Base-by-base conservation (phyloP, 2,329 filamentous ascomycete genomes). In the Clarireedia homoeocarpa region DNA sequence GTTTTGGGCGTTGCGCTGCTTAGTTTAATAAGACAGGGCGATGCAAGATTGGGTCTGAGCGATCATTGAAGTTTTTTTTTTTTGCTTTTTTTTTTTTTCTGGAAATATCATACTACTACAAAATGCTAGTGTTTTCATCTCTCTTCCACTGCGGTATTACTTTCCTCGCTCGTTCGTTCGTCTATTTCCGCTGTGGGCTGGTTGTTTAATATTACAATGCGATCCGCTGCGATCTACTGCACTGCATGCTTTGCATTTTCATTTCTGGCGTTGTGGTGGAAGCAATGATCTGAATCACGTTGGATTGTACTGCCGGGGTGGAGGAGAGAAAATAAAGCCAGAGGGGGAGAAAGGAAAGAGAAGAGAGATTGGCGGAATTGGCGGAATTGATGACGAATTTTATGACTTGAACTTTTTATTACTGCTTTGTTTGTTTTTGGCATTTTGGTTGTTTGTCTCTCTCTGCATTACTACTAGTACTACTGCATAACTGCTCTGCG, bases 361-460 rank as follows among this genome's bases (percentile, higher is more conserved):
- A 23, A 5, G 20, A 44, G 40, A 23, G 5, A 44, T 9, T 3
- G 14, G 40, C 7, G 14, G 27, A 6, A 24, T n/a, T 7, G 20
- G 44, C 26, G 48, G 34, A 24, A 54, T 54, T 17, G 42, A 53
- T 47, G 45, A 53, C 30, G 42, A 48, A 53, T 47, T 53, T 53
- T 47, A 53, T 47, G 51, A 52, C 26, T 53, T 53, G 6, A 9
- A 30, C 27, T 30, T 30, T 30, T 30, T 30, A 9, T 2, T 30
- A 9, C 27, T 10, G 7, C 7, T 10, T 9, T 30, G 27, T 30
- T 30, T 30, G 7, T 10, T 30, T 30, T 30, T 30, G 27, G 10
- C 7, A 3, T 30, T 30, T 30, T 30, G 27, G 27, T 4, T 30
- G 27, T 7, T 30, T 30, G 27, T 30, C 5, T 30, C 7, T 30